Percentiles rank a stretch among this genome's conserved stretches.
phyloP scores from a whole-genome alignment of 1,284 basidiomycete genomes.

The Malassezia restricta region DNA sequence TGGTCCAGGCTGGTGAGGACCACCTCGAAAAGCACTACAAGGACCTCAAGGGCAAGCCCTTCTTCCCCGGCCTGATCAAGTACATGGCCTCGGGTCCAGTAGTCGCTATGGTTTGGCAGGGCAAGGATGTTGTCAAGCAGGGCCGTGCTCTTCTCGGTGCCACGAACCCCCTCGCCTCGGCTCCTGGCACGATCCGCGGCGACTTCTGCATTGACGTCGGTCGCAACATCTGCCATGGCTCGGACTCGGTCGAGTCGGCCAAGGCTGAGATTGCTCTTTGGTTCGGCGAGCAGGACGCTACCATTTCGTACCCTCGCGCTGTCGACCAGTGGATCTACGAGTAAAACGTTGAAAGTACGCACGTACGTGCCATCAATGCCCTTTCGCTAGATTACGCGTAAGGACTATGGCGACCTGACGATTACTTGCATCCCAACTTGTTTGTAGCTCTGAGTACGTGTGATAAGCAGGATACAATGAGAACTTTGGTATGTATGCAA shows the following conservation, averaged over 20 bases:
- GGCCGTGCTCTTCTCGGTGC: constrained; percentile 90
- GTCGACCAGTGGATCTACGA: constrained; percentile 45
- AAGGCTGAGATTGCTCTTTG: constrained; percentile 45
- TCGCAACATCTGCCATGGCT: constrained; percentile 56
- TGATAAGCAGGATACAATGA: no score
- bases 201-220: constrained; percentile 68
- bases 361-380: no score
- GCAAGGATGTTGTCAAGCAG: constrained; percentile 54
- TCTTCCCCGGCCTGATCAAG: constrained; percentile 46
- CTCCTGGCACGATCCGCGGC: constrained; percentile 50
- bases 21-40: constrained; percentile 46
- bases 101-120: constrained; percentile 92
- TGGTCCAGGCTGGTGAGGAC: constrained; percentile 21
- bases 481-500: no score
- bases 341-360: constrained; percentile 6
- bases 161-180: constrained; percentile 86
- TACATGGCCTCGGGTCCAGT: constrained; percentile 80
- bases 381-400: no score
- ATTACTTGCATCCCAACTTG: no score
- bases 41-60: constrained; percentile 46
- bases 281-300: constrained; percentile 43
- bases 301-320: constrained; percentile 37
- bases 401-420: no score
- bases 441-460: no score
- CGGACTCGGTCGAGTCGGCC: constrained; percentile 53